Percentiles rank a stretch among this genome's conserved stretches.
Conservation (phyloP, 1,139 yeast species). For the Candida glucosophila region DNA sequence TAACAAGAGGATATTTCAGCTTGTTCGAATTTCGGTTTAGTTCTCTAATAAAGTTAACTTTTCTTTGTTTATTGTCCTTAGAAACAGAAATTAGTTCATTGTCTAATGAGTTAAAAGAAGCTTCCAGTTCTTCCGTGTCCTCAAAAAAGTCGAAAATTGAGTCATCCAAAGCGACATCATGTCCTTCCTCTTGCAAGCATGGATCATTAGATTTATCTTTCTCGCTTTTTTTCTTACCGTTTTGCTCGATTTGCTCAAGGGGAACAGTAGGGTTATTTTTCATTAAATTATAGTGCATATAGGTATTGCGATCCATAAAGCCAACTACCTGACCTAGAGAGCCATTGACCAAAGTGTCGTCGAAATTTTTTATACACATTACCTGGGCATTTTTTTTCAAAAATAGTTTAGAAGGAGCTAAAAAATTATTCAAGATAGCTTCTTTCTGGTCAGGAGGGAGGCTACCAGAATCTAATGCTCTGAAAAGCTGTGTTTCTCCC, state of each 20-base stretch:
- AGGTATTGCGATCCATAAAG: slow-evolving; percentile 30
- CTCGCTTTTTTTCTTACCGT: slow-evolving; percentile 4
- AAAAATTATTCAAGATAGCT: slow-evolving; percentile 48
- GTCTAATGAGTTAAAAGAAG: no score
- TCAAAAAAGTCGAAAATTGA: slow-evolving; percentile 19
- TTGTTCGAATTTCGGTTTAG: slow-evolving; percentile 14
- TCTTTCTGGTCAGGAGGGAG: slow-evolving; percentile 37
- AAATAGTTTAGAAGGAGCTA: slow-evolving; percentile 58
- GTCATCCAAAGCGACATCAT: slow-evolving; percentile 10
- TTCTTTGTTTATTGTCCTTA: slow-evolving; percentile 11
- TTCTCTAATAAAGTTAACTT: slow-evolving; percentile 10
- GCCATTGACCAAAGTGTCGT: slow-evolving; percentile 84
- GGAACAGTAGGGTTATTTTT: slow-evolving; percentile 13
- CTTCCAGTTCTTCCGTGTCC: no score
- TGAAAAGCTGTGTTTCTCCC: slow-evolving; percentile 40
- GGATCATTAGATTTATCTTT: slow-evolving; percentile 5
- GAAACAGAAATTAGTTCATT: not conserved
- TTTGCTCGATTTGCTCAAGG: slow-evolving; percentile 9
- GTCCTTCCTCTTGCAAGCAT: slow-evolving; percentile 4
- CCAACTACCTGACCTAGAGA: slow-evolving; percentile 71
- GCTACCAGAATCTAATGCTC: slow-evolving; percentile 58
- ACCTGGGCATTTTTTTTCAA: slow-evolving; percentile 87
- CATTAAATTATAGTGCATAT: slow-evolving; percentile 16
- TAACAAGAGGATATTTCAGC: slow-evolving; percentile 60
- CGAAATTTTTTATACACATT: slow-evolving; percentile 90